Conservation (phyloP, 306 rosid species). For the Vachellia collinsii region DNA sequence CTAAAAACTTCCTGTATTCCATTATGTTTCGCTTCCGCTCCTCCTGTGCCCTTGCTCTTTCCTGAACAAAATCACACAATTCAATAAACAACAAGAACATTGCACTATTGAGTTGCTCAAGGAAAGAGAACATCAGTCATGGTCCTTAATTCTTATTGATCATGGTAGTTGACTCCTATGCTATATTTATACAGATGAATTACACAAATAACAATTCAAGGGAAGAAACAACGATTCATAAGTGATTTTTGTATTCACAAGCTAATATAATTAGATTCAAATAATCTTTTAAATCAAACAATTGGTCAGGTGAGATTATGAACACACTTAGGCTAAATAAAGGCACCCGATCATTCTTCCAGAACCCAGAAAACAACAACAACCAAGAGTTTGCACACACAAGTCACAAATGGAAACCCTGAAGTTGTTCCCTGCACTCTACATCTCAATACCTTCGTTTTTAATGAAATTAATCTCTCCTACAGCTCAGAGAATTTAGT, state of each 20-base stretch:
- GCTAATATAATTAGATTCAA: background rate
- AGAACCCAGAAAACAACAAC: background rate
- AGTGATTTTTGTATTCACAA: background rate
- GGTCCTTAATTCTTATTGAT: background rate
- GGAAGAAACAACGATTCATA: background rate
- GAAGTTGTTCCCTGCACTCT: background rate
- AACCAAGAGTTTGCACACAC: conserved; percentile 3
- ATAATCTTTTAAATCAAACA: conserved; percentile 1
- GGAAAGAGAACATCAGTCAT: background rate
- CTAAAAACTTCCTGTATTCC: conserved; percentile 76
- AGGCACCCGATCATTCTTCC: background rate
- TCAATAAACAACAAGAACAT: conserved; percentile 36
- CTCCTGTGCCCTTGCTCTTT: conserved; percentile 76
- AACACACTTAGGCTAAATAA: background rate
- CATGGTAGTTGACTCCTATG: background rate
- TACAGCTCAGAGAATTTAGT: conserved; percentile 9
- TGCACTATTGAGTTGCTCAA: conserved; percentile 3
- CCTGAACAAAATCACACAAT: conserved; percentile 53
- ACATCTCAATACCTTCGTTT: conserved; percentile 2
- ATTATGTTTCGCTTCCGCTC: conserved; percentile 61
- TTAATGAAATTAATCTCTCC: background rate
- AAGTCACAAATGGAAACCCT: conserved; percentile 7
- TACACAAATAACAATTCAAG: background rate
- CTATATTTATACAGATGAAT: background rate
- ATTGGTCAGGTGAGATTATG: background rate